Conservation (phyloP, 257 asterid species). For the Lycium barbarum region DNA sequence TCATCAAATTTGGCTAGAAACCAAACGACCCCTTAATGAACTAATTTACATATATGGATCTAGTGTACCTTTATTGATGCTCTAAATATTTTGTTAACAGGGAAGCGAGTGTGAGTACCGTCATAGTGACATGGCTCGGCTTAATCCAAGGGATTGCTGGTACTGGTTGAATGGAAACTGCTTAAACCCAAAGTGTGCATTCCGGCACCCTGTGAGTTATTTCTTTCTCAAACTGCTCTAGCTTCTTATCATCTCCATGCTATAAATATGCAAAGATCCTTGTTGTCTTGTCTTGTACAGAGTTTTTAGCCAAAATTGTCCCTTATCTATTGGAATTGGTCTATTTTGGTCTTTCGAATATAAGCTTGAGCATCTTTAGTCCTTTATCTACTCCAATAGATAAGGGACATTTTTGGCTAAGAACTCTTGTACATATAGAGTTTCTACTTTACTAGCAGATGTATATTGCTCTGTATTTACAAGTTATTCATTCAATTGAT, state of each 20-base stretch:
- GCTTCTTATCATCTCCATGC: slow-evolving; percentile 9
- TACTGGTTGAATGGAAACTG: slow-evolving; percentile 32
- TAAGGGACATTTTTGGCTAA: too few relatives aligned
- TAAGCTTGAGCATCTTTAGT: too few relatives aligned
- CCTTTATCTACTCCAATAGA: too few relatives aligned
- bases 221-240: slow-evolving; percentile 12
- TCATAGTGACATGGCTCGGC: slow-evolving; percentile 33
- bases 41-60: not conserved
- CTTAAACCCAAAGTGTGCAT: slow-evolving; percentile 47
- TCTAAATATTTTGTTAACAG: slow-evolving; percentile 42
- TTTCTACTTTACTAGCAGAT: slow-evolving; percentile 11
- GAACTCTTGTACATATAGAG: not conserved
- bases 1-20: not conserved
- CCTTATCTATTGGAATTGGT: too few relatives aligned
- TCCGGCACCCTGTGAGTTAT: slow-evolving; percentile 87
- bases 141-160: slow-evolving; percentile 35
- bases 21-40: not conserved
- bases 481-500: slow-evolving; percentile 3
- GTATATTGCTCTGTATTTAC: slow-evolving; percentile 7
- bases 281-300: not conserved
- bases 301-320: too few relatives aligned
- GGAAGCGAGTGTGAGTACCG: slow-evolving; percentile 51
- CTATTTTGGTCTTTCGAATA: too few relatives aligned
- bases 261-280: slow-evolving; percentile 9
- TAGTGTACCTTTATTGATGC: not conserved